Base-by-base conservation (phyloP, 2,329 filamentous ascomycete genomes). In the Colletotrichum tanaceti region DNA sequence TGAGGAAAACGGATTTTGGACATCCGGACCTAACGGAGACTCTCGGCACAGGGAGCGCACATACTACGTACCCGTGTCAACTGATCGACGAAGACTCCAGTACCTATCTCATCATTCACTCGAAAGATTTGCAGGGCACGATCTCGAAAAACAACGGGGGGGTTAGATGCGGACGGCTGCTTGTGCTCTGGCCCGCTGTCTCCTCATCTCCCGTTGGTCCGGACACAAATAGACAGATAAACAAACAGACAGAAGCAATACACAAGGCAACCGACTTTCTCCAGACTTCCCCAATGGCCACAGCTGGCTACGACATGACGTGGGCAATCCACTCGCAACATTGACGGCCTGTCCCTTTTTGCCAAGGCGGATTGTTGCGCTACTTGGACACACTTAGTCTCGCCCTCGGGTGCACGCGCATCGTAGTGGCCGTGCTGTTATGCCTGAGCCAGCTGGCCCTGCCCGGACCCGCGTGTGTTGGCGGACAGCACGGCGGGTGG, bases 341-440 rank as follows among this genome's bases (percentile, higher is more conserved):
- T n/a, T 57, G 62, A 52, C 44, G 55, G 62, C 44, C 46, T 52
- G 55, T 66, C 62, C 57, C 44, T 66, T 60, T 69, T 66, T 20
- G 66, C 66, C 62, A 66, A 66, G 66, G 53, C 66, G 41, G 41
- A 49, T 11, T 24, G 32, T 44, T 4, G 39, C 20, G 57, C 32
- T 54, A 35, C n/a, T 18, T 35, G 7, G 14, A 24, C 47, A 47
- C 39, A 35, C 10, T 50, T 24, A n/a, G 43, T 52, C 44, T 50
- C 35, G 28, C 57, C 39, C 20, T 38, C 43, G 44, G 57, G 46
- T 49, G 57, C 32, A 47, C 57, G 35, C 57, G 14, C 46, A 59
- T n/a, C n/a, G n/a, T 43, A 22, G 32, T 18, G n/a, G 35, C 35
- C 4, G 28, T 46, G 18, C 7, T 35, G 14, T 50, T 50, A 16